These are phyloP conservation scores for Ceratocystis cubensis DNA, from an alignment of 2,329 filamentous ascomycete species.

Conservation along the genomic window DNA sequence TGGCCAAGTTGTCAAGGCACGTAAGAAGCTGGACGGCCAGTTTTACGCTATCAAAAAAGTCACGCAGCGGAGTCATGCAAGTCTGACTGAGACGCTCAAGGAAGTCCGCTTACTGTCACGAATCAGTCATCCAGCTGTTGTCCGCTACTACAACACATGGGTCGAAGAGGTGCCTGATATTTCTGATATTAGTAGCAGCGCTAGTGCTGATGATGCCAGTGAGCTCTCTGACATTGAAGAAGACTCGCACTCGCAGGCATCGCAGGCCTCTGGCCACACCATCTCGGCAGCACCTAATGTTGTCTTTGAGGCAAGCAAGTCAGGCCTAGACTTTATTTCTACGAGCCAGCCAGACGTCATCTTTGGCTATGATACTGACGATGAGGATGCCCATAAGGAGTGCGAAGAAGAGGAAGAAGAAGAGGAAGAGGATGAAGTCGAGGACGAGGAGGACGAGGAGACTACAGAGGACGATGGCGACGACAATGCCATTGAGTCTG, in stretches of 20 bases:
- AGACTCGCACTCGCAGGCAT: constrained; percentile 25
- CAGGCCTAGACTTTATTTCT: constrained; percentile 77
- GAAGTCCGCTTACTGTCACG: constrained; percentile 84
- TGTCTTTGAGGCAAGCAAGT: constrained; percentile 50
- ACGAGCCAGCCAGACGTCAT: constrained; percentile 48
- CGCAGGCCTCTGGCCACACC: constrained; percentile 26
- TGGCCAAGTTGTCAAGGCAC: constrained; percentile 88
- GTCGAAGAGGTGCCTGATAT: constrained; percentile 54
- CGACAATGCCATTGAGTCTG: constrained; percentile 29
- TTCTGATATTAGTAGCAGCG: constrained; percentile 33
- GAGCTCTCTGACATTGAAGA: constrained; percentile 30
- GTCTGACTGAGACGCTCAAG: constrained; percentile 65
- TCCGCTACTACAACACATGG: constrained; percentile 94
- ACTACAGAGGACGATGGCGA: constrained; percentile 18
- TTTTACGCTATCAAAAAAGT: constrained; percentile 98
- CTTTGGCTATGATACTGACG: constrained; percentile 50
- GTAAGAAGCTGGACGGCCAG: constrained; percentile 85
- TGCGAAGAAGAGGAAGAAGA: constrained; percentile 29
- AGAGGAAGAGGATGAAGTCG: constrained; percentile 30
- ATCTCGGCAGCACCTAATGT: constrained; percentile 25
- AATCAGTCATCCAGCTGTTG: constrained; percentile 73
- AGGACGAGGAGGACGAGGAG: constrained; percentile 31
- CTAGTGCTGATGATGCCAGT: constrained; percentile 42
- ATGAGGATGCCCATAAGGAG: constrained; percentile 28
- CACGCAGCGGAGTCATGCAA: constrained; percentile 60